Evolutionary conservation across 2,329 filamentous ascomycete species (phyloP).

Genomic region (Cladophialophora bantiana): DNA sequence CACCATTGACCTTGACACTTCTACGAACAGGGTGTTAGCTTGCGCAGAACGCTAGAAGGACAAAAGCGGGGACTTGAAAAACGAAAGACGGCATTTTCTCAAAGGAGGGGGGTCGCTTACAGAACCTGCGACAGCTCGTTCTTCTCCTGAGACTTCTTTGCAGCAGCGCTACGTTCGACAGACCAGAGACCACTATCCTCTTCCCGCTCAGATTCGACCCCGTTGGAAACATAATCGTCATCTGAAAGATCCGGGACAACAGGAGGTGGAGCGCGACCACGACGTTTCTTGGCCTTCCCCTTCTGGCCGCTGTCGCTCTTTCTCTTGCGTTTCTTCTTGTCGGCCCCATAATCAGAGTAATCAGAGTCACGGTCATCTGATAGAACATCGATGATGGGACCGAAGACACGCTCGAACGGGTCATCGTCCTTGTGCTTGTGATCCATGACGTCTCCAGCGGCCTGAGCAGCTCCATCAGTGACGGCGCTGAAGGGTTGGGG

Average conservation of each 20-base stretch:
- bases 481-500: not conserved
- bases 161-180: not conserved
- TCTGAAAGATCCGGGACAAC: conserved; percentile 30
- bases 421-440: conserved; percentile 20
- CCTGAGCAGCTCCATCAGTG: not conserved
- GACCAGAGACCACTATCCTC: conserved; percentile 17
- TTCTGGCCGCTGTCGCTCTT: conserved; percentile 12
- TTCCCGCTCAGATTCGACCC: not conserved
- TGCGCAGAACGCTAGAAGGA: not conserved
- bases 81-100: not conserved
- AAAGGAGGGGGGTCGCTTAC: not conserved
- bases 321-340: conserved; percentile 23
- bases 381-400: not conserved
- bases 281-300: conserved; percentile 2
- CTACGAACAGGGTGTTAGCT: not conserved
- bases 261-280: conserved; percentile 3
- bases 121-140: not conserved
- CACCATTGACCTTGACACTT: conserved; percentile 4
- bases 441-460: not conserved
- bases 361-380: conserved; percentile 24
- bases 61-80: not conserved
- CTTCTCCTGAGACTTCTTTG: not conserved
- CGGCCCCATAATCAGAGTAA: conserved; percentile 21
- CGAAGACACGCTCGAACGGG: conserved; percentile 17
- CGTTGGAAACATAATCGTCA: conserved; percentile 11